Conservation (phyloP, 108 stramenopile genomes). For the Skeletonema grethae region DNA sequence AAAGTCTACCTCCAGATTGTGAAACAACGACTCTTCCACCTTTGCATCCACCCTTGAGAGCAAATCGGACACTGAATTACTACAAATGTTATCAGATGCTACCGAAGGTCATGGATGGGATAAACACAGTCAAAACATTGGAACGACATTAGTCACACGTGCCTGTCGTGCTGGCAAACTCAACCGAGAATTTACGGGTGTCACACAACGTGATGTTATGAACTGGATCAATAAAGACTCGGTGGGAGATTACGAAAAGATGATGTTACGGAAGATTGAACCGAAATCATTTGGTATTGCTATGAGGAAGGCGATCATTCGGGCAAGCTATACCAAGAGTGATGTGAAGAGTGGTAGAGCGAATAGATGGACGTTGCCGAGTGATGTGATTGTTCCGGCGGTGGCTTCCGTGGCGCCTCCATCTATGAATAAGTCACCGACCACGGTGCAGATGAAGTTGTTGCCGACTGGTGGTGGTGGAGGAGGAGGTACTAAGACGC, state of each 20-base stretch:
- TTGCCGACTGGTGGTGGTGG: not conserved
- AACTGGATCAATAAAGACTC: conserved; percentile 13
- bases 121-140: conserved; percentile 12
- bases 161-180: conserved; percentile 19
- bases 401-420: not conserved
- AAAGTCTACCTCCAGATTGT: too few species aligned
- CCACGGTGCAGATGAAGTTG: not conserved
- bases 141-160: conserved; percentile 18
- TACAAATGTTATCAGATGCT: conserved; percentile 2
- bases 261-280: conserved; percentile 24
- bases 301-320: conserved; percentile 18
- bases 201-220: conserved; percentile 19
- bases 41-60: not conserved
- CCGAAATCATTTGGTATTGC: conserved; percentile 27
- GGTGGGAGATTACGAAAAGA: conserved; percentile 15
- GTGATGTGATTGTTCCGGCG: not conserved
- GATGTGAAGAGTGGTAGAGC: conserved; percentile 25
- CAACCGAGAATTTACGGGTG: not conserved
- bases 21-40: not conserved
- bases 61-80: conserved; percentile 10
- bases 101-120: conserved; percentile 13
- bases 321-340: conserved; percentile 27
- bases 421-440: not conserved
- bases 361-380: conserved; percentile 14
- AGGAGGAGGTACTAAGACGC: not conserved